phyloP scores from a whole-genome alignment of 148 eudicot genomes.

The Cornus florida region DNA sequence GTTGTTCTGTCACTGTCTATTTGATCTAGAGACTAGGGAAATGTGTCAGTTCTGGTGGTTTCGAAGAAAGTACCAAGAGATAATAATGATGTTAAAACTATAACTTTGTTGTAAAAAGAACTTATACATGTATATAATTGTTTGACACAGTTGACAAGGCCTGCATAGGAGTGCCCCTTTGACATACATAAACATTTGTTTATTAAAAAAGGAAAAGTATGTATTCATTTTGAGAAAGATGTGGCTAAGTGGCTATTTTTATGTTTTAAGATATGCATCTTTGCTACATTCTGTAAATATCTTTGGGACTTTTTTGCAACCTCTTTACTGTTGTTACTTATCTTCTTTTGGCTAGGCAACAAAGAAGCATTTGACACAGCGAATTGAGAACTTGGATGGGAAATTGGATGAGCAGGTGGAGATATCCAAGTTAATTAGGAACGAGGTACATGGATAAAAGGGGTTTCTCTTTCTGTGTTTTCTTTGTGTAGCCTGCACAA shows the following conservation, averaged over 20 bases:
- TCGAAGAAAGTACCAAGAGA: not conserved
- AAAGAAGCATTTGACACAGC: conserved; percentile 76
- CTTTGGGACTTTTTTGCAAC: too few relatives aligned
- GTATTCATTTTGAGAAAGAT: not conserved
- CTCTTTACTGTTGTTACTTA: too few relatives aligned
- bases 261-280: not conserved
- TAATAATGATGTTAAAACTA: not conserved
- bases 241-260: not conserved
- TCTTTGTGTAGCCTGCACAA: not conserved
- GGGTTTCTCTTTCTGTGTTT: not conserved
- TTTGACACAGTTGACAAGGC: not conserved
- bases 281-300: not conserved
- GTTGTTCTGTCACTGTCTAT: not conserved
- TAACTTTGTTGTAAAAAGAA: not conserved
- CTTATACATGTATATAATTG: not conserved
- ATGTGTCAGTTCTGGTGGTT: not conserved
- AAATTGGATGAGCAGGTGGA: conserved; percentile 80
- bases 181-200: not conserved
- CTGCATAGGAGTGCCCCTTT: not conserved
- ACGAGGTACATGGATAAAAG: conserved; percentile 42
- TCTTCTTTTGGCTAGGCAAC: conserved; percentile 51
- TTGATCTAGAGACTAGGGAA: not conserved
- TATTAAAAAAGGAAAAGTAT: too few relatives aligned
- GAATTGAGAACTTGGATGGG: conserved; percentile 78
- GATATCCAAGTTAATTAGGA: conserved; percentile 56